Base-by-base conservation (phyloP, 2,329 filamentous ascomycete genomes). In the Arthroderma uncinatum region DNA sequence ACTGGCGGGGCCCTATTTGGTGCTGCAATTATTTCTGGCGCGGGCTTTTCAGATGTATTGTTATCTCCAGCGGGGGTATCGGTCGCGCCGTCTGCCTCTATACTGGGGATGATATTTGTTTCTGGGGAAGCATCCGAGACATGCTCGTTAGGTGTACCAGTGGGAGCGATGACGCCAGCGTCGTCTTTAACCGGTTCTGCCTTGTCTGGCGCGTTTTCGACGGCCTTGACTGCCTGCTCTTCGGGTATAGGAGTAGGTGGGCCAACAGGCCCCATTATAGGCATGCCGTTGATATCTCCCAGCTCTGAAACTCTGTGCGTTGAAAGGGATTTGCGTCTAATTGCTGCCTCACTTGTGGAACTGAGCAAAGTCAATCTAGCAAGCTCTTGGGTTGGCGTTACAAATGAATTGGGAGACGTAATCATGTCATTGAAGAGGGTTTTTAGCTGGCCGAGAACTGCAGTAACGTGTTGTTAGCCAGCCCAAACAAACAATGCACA, bases 281-380 rank as follows among this genome's bases (percentile, higher is more conserved):
- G 70, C 55, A 69, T 62, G 14, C 75, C 76, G 34, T 73, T 68
- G 33, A 78, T 73, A 25, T 74, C 71, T 34, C 74, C 76, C 12
- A 73, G 65, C 19, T 64, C 64, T n/a, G 65, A 62, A 25, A 63
- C 63, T 21, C 60, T 64, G 54, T 61, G 65, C 53, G 66, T 63
- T 62, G 75, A 66, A 56, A 76, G 73, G 25, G 78, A 78, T 57
- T 73, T 70, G 59, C 76, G 69, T 57, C 78, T 74, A 58, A 78
- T 75, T 23, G 73, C 74, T 39, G 76, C 78, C 62, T 82, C 80
- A 39, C 78, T 77, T 50, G 77, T 77, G 23, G 78, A 75, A 60
- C 77, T 80, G 58, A 88, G 81, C 21, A 95, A 76, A 0, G 90
- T 90, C 39, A 91, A 80, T 53, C 89, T 85, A 25, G 90, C 90